These are phyloP conservation scores for Xylaria intraflava DNA, from an alignment of 495 filamentous ascomycete genomes.

Conservation along the genomic window DNA sequence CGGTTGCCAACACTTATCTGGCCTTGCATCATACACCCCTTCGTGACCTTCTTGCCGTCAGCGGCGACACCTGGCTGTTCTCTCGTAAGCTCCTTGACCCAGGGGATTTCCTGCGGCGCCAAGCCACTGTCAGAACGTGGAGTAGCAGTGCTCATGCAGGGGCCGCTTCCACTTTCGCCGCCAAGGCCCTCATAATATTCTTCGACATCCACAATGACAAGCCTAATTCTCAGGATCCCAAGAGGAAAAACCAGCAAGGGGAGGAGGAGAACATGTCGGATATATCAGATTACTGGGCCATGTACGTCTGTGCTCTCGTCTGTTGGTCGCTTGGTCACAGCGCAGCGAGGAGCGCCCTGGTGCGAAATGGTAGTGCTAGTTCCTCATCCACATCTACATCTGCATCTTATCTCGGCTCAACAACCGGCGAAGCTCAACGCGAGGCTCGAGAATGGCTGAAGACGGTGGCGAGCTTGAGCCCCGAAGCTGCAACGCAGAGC, in stretches of 20 bases:
- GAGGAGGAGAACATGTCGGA: conserved; percentile 25
- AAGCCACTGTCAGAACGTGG: conserved; percentile 35
- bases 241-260: not conserved
- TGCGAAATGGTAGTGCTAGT: conserved; percentile 2
- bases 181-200: conserved; percentile 22
- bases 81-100: conserved; percentile 34
- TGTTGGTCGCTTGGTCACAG: conserved; percentile 40
- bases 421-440: conserved; percentile 10
- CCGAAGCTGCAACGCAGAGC: conserved; percentile 23
- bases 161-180: conserved; percentile 19
- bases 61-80: conserved; percentile 44
- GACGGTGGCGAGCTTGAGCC: conserved; percentile 15
- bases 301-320: conserved; percentile 43
- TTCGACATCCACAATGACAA: conserved; percentile 17
- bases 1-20: conserved; percentile 40
- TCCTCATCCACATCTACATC: conserved; percentile 6
- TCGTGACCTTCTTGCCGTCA: conserved; percentile 40
- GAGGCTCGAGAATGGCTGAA: conserved; percentile 22
- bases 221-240: conserved; percentile 12
- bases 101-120: conserved; percentile 32
- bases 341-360: conserved; percentile 12
- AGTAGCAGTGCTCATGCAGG: conserved; percentile 13
- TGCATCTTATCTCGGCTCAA: too few species aligned
- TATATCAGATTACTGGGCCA: conserved; percentile 43
- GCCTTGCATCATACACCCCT: conserved; percentile 44